Base-by-base conservation (phyloP, 2,329 filamentous ascomycete species). In the Diaporthe helianthi region DNA sequence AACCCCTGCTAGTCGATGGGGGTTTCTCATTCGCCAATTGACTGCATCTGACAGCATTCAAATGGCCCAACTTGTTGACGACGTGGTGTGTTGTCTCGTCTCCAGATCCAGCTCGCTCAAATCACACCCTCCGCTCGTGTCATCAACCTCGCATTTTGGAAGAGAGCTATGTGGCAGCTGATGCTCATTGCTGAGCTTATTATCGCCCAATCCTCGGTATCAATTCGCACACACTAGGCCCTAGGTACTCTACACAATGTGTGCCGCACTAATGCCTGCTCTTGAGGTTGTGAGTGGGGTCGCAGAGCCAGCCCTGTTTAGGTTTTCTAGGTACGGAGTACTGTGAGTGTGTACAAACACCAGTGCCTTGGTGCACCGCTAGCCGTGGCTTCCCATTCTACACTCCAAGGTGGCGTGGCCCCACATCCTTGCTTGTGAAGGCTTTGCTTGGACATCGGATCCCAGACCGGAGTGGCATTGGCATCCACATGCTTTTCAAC, bases 401-500 rank as follows among this genome's bases (percentile, higher is more conserved):
- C 55, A n/a, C 19, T 24, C 24, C 55, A 17, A 47, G 41, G 58
- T 61, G 58, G 58, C 58, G 58, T 41, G 58, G 65, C 65, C 65
- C 49, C 49, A 31, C 17, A 24, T 60, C 65, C 65, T 61, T 60
- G 65, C 47, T 60, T 31, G n/a, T 49, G 49, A 65, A 69, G 54
- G 33, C 64, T 69, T 65, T 69, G 60, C 60, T 49, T 53, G 44
- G 51, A 63, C 58, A 63, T 63, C 58, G 58, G 58, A 63, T 63
- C 58, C 58, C 47, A 63, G 58, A 38, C 49, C 38, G 49, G 67
- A 53, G 52, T 60, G 65, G 52, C 38, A 33, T 51, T 60, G 47
- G 67, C 49, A 55, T 55, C 51, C 60, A 69, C 67, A 65, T 69
- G 67, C 60, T 68, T 68, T 68, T 68, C 54, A 33, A 41, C 67